A percentile compares a stretch with the other conserved stretches of the same genome.
phyloP scores from a whole-genome alignment of 371 early-diverging fungal genomes.

The Basidiobolus meristosporus region DNA sequence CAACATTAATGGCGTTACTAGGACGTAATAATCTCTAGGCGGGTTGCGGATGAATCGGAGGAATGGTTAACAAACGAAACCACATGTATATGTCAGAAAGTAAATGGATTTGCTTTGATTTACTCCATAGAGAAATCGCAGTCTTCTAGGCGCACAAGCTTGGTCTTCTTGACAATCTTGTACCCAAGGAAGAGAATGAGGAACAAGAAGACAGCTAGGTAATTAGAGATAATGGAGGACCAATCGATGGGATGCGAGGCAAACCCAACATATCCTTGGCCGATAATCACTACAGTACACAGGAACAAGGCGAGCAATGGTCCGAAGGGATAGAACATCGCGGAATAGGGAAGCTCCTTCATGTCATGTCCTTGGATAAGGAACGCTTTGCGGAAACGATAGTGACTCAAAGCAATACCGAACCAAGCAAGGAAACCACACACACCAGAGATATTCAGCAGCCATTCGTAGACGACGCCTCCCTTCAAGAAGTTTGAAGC shows the following conservation, averaged over 20 bases:
- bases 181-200: conserved; percentile 24
- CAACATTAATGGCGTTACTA: too few species aligned
- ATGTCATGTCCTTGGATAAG: conserved; percentile 38
- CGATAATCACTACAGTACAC: conserved; percentile 35
- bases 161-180: conserved; percentile 20
- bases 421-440: conserved; percentile 74
- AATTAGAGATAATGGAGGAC: conserved; percentile 4
- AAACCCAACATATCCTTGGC: conserved; percentile 21
- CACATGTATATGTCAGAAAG: too few species aligned
- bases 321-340: conserved; percentile 49
- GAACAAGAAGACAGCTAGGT: conserved; percentile 29
- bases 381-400: conserved; percentile 69
- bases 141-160: conserved; percentile 31
- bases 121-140: too few species aligned
- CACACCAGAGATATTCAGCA: conserved; percentile 43
- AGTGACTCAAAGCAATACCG: conserved; percentile 52
- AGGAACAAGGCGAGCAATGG: conserved; percentile 42
- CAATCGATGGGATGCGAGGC: too few species aligned
- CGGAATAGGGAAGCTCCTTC: conserved; percentile 42
- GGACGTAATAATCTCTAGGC: too few species aligned
- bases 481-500: conserved; percentile 21
- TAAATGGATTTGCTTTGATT: too few species aligned
- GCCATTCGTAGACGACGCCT: conserved; percentile 49
- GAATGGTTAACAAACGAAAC: too few species aligned
- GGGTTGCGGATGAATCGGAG: too few species aligned